Evolutionary conservation across 176 grass and related monocot species (phyloP), one percentile per base, ranked within the genome.

Genomic region (Oropetium thomaeum): DNA sequence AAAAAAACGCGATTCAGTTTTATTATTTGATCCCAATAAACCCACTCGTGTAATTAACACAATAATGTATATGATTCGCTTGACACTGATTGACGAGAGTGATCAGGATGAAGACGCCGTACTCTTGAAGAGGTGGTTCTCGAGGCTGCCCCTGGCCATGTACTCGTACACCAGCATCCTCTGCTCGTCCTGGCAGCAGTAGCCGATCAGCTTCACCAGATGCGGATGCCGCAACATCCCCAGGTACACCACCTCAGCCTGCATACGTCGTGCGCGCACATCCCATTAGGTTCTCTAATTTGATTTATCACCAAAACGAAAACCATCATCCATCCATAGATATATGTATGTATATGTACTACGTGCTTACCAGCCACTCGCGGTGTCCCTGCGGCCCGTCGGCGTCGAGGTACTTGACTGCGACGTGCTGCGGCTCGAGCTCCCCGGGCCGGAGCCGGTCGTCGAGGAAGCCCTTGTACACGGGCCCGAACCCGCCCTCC

Each of bases 101-200:
- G 35, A 38, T 7, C 4, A 38, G 35, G 16, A 2, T 15, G 27
- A 42, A 34, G 34, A 5, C 2, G 17, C 29, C 87, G 88, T 91
- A 97, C 90, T 91, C 53, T 77, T 87, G 78, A 97, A 97, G 42
- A 97, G 83, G 83, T 97, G 94, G 71, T 83, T 75, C 70, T 97
- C 94, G 73, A 97, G 85, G 88, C 86, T 97, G 29, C 83, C 86
- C 0, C 90, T 42, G 12, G 83, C 81, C 70, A 97, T 86, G 78
- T 80, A 97, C 82, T 97, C 90, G 84, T 93, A 97, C 4, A 97
- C 94, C 5, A 97, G 81, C 90, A 97, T 91, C 77, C 94, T 42
- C 61, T 97, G 90, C 34, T 91, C 80, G 58, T 97, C 94, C 34
- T 93, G 83, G 64, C 79, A 91, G 71, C 81, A 93, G 73, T 93